phyloP scores from a whole-genome alignment of 1,139 yeast genomes.

The Suhomyces maxii region DNA sequence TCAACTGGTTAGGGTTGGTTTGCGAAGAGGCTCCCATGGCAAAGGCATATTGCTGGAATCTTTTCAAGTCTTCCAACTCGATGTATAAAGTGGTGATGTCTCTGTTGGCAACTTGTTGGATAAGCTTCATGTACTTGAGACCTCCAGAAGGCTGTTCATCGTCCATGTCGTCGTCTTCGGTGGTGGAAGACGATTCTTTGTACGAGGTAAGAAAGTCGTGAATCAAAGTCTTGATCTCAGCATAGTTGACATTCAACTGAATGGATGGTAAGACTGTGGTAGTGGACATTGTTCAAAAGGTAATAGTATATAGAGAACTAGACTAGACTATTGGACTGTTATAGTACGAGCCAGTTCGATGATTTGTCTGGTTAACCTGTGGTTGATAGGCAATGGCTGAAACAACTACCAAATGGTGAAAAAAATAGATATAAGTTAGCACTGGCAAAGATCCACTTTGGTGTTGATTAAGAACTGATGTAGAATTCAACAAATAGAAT shows the following conservation, averaged over 20 bases:
- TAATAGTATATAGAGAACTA: too few species aligned
- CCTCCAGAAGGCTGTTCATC: conserved; percentile 37
- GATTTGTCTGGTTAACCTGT: too few species aligned
- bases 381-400: too few species aligned
- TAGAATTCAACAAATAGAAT: too few species aligned
- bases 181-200: conserved; percentile 41
- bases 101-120: conserved; percentile 84
- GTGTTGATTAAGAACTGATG: too few species aligned
- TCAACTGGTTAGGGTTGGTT: conserved; percentile 38
- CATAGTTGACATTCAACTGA: conserved; percentile 63
- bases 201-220: conserved; percentile 62
- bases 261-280: conserved; percentile 52
- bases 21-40: conserved; percentile 17
- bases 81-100: conserved; percentile 65
- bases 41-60: conserved; percentile 54
- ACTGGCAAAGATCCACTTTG: too few species aligned
- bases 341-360: too few species aligned
- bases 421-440: too few species aligned
- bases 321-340: neutral
- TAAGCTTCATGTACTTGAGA: conserved; percentile 73
- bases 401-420: too few species aligned
- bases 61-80: conserved; percentile 81
- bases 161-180: conserved; percentile 18
- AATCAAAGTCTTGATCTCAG: conserved; percentile 50
- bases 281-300: conserved; percentile 15